Evolutionary conservation across 2,329 filamentous ascomycete species (phyloP), one percentile per base, ranked within the genome.

Genomic region (Colletotrichum cuscutae): DNA sequence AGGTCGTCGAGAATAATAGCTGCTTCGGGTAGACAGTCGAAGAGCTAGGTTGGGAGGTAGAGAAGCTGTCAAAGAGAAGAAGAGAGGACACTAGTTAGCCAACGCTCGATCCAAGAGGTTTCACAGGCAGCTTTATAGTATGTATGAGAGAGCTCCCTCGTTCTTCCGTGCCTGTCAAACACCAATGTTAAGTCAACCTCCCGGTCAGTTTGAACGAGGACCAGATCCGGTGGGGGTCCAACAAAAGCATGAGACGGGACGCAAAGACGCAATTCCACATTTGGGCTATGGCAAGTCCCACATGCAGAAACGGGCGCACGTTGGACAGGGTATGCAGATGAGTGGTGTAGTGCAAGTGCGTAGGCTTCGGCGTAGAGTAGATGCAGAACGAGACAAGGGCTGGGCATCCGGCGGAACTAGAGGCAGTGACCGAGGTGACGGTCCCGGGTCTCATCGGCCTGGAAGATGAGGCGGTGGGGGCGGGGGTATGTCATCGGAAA

Each of bases 191-290:
- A 72, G 70, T 61, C 70, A 72, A 22, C n/a, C 42, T 32, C 59
- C 59, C 42, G 57, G 70, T 46, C 58, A 53, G 49, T 57, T 46
- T 64, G 60, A 70, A 72, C 26, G 37, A 72, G 60, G 19, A 49
- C 42, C 42, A 49, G 42, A 70, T 70, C 32, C 54, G 70, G 66
- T 72, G 70, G 70, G 70, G 70, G 70, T 70, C 70, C 70, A 72
- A 72, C 70, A 70, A 72, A 72, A 70, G 57, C 37, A 54, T 61
- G 53, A 61, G 66, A 72, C 57, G 57, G 46, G 22, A 52, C 66
- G 59, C 59, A 64, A 70, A 69, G 65, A 56, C 54, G 32, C 65
- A 70, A 72, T 69, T 60, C 54, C 60, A 65, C 66, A 64, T 49
- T 49, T 70, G 28, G 70, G 35, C 32, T 30, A 28, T 32, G 69